Percentiles rank a stretch among this genome's conserved stretches.
phyloP scores from a whole-genome alignment of 2,329 filamentous ascomycete species.

The Botrytis galanthina region DNA sequence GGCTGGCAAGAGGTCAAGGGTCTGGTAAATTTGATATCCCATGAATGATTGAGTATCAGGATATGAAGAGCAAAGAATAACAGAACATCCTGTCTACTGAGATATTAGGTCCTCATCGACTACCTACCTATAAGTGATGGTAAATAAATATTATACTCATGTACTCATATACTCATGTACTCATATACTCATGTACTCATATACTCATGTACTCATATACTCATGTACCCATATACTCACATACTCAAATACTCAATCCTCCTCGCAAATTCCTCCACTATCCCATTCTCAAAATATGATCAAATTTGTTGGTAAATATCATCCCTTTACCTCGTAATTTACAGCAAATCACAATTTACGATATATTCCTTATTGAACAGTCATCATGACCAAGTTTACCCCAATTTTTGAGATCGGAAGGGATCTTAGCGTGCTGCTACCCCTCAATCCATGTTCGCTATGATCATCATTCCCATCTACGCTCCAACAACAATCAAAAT shows the following conservation, averaged over 20 bases:
- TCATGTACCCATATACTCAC: no score
- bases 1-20: neutral
- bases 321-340: neutral
- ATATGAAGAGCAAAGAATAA: neutral
- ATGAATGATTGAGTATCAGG: neutral
- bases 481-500: neutral
- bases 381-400: neutral
- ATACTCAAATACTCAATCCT: neutral
- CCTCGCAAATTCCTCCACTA: no score
- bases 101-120: no score
- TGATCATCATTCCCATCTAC: neutral
- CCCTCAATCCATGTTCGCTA: constrained; percentile 6
- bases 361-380: neutral
- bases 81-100: neutral
- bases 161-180: no score
- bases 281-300: neutral
- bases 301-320: neutral
- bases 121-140: neutral
- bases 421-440: neutral
- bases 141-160: neutral
- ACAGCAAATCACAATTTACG: neutral
- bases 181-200: no score
- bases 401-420: neutral
- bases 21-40: neutral
- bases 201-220: no score